phyloP scores from a whole-genome alignment of 495 filamentous ascomycete species.

The Xylaria grammica region DNA sequence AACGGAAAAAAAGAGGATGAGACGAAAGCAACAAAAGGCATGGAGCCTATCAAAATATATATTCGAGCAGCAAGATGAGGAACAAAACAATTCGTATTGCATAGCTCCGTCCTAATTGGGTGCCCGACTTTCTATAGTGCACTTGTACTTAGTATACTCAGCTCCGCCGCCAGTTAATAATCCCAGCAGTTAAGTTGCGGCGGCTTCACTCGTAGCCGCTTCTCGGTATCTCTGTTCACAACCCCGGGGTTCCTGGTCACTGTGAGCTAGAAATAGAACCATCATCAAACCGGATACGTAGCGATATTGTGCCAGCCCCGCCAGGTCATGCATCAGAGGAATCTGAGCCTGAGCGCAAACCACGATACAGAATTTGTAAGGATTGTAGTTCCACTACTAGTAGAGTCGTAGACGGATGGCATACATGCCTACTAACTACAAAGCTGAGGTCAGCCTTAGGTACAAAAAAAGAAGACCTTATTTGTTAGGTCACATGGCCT shows the following conservation, averaged over 20 bases:
- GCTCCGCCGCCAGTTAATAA: background rate
- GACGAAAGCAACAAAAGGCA: background rate
- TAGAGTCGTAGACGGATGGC: background rate
- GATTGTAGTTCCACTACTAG: slow-evolving; percentile 3
- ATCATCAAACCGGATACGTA: slow-evolving; percentile 3
- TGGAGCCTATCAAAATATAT: too few species aligned
- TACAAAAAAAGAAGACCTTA: background rate
- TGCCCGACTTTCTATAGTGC: background rate
- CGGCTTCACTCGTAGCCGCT: background rate
- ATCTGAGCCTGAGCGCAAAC: background rate
- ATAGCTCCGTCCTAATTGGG: background rate
- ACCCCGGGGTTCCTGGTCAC: background rate
- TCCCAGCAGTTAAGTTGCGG: background rate
- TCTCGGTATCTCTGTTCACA: slow-evolving; percentile 2
- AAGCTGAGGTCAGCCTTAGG: slow-evolving; percentile 4
- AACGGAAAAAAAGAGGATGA: background rate
- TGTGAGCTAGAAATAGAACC: background rate
- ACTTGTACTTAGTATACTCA: too few species aligned
- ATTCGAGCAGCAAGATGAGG: background rate
- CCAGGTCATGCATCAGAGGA: slow-evolving; percentile 5
- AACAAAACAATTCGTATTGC: background rate
- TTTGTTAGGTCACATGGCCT: background rate
- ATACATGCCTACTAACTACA: too few species aligned
- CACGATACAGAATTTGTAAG: background rate
- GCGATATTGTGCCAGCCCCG: slow-evolving; percentile 21